A percentile compares a stretch with the other conserved stretches of the same genome.
Evolutionary conservation across 2,329 filamentous ascomycete genomes (phyloP).

Genomic region (Fusarium secorum): DNA sequence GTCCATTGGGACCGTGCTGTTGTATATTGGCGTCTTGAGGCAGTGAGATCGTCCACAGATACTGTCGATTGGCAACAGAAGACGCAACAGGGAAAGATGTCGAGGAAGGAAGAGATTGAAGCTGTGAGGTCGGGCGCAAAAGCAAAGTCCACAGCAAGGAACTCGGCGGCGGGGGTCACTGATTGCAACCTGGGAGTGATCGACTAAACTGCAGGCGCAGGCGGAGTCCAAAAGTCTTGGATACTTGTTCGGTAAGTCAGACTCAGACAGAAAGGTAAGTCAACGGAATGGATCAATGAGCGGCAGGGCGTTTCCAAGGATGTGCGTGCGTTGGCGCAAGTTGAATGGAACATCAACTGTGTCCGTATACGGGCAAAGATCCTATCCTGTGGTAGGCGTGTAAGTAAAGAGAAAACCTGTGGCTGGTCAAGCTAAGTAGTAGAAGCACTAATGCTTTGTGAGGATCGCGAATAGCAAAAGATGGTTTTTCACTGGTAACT

Average conservation of each 20-base stretch:
- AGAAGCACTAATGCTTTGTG: conserved; percentile 27
- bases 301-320: conserved; percentile 23
- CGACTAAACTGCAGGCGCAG: conserved; percentile 26
- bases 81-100: conserved; percentile 6
- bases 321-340: conserved; percentile 27
- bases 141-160: conserved; percentile 14
- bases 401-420: conserved; percentile 8
- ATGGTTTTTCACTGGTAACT: conserved; percentile 31
- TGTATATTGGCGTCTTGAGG: conserved; percentile 5
- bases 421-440: conserved; percentile 22
- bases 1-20: conserved; percentile 26
- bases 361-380: conserved; percentile 17
- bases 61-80: conserved; percentile 7
- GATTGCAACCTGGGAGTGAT: conserved; percentile 23
- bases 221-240: conserved; percentile 29
- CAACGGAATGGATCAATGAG: conserved; percentile 28
- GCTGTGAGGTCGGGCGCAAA: conserved; percentile 20
- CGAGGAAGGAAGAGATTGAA: conserved; percentile 17
- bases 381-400: conserved; percentile 8
- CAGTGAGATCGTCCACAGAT: background rate
- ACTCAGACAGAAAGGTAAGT: conserved; percentile 14
- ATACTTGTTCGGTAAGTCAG: conserved; percentile 13
- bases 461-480: conserved; percentile 24
- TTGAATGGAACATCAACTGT: conserved; percentile 17
- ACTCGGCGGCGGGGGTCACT: conserved; percentile 30